These are phyloP conservation scores for Cutaneotrichosporon cavernicola DNA, from an alignment of 1,284 basidiomycete genomes.

Conservation along the genomic window DNA sequence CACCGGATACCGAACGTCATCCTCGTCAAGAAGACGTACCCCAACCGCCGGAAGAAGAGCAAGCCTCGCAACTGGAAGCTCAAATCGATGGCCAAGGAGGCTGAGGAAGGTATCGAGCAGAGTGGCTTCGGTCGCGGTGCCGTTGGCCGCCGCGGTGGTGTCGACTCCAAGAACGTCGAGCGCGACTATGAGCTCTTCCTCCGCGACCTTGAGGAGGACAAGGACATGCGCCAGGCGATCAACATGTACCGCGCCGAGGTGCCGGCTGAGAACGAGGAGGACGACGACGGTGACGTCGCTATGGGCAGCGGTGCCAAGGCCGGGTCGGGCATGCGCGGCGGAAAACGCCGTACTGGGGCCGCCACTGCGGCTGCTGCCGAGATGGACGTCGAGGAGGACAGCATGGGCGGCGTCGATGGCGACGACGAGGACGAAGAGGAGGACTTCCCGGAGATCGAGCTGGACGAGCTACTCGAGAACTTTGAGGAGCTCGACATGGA, in stretches of 20 bases:
- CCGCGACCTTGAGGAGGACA: constrained; percentile 93
- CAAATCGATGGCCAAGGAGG: constrained; percentile 91
- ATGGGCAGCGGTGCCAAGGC: constrained; percentile 53
- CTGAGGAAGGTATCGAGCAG: constrained; percentile 70
- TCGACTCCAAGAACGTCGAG: constrained; percentile 91
- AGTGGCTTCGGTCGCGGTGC: constrained; percentile 67
- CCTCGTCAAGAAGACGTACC: constrained; percentile 93
- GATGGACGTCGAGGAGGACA: constrained; percentile 63
- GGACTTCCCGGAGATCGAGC: constrained; percentile 83
- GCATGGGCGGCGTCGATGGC: constrained; percentile 54
- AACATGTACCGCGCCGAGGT: constrained; percentile 76
- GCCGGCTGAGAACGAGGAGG: constrained; percentile 39
- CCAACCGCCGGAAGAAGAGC: constrained; percentile 87
- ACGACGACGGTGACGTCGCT: constrained; percentile 46
- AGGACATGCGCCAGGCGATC: constrained; percentile 82
- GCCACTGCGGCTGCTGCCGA: constrained; percentile 55
- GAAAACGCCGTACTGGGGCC: constrained; percentile 55
- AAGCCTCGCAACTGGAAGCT: constrained; percentile 84
- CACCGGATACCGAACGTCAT: constrained; percentile 85
- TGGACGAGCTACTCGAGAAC: constrained; percentile 88
- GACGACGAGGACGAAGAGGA: constrained; percentile 71
- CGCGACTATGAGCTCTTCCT: constrained; percentile 96
- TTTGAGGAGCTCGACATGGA: constrained; percentile 65
- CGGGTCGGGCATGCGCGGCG: constrained; percentile 57
- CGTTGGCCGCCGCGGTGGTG: constrained; percentile 81